Percentiles rank a stretch among this genome's conserved stretches.
These are phyloP conservation scores for Isabelozyma heimii DNA, from an alignment of 805 yeast genomes.

Conservation along the genomic window DNA sequence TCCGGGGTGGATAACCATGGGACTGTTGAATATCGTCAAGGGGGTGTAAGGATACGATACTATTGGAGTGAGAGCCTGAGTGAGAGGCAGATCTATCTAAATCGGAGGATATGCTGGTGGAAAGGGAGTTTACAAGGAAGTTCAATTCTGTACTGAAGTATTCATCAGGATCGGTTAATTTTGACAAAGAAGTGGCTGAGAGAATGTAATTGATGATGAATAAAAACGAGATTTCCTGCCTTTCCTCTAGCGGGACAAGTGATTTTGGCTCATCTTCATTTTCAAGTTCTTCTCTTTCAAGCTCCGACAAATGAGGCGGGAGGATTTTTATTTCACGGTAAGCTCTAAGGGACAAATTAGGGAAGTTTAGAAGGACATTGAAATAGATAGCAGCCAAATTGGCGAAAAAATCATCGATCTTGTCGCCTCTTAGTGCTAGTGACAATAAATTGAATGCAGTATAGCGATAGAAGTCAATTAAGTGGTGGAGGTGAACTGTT, in stretches of 20 bases:
- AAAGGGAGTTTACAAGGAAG: constrained; percentile 17
- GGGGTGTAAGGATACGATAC: constrained; percentile 11
- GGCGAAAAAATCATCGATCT: constrained; percentile 7
- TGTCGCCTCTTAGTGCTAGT: constrained; percentile 11
- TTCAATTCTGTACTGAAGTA: constrained; percentile 13
- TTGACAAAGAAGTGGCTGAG: constrained; percentile 12
- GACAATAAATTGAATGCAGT: constrained; percentile 24
- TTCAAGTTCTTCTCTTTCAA: not conserved
- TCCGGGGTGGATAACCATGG: not conserved
- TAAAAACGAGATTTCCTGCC: constrained; percentile 31
- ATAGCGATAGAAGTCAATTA: constrained; percentile 24
- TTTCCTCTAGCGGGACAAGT: constrained; percentile 5
- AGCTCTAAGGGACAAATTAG: constrained; percentile 13
- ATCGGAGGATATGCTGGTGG: constrained; percentile 18
- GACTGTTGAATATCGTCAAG: not conserved
- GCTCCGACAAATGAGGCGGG: not conserved
- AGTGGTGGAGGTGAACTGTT: constrained; percentile 12
- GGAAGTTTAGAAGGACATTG: constrained; percentile 18
- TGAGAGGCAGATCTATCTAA: constrained; percentile 21
- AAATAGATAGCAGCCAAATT: constrained; percentile 21
- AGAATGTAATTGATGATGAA: constrained; percentile 22
- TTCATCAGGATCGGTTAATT: constrained; percentile 10
- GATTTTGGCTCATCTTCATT: not conserved
- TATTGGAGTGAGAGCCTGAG: constrained; percentile 15
- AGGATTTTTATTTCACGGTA: not conserved